Percentiles rank a stretch among this genome's conserved stretches.
These are phyloP conservation scores for Phaeosphaeria sp. DNA, from an alignment of 2,329 filamentous ascomycete species.

Conservation along the genomic window DNA sequence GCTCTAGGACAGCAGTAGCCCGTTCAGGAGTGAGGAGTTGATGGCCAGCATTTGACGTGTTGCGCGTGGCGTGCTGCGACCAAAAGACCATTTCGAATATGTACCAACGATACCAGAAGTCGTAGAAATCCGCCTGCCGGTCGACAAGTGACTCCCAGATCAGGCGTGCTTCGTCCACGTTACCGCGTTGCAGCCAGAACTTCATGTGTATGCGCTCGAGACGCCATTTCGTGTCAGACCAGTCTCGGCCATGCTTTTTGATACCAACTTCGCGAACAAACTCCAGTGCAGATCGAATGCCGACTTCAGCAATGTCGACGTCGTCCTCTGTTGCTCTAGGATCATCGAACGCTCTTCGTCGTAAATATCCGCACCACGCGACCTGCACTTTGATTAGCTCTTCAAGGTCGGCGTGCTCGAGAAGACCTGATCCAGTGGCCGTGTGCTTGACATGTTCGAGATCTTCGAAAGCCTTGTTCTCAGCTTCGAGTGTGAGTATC, in stretches of 20 bases:
- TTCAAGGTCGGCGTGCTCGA: conserved; percentile 85
- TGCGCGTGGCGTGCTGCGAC: conserved; percentile 62
- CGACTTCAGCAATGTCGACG: conserved; percentile 87
- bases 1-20: conserved; percentile 77
- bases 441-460: conserved; percentile 91
- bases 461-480: conserved; percentile 75
- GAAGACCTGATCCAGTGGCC: conserved; percentile 82
- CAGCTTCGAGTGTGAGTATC: conserved; percentile 82
- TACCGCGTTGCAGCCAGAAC: conserved; percentile 83
- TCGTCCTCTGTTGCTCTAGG: conserved; percentile 75
- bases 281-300: conserved; percentile 83
- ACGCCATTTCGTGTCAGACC: conserved; percentile 83
- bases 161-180: conserved; percentile 75
- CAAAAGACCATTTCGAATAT: conserved; percentile 85
- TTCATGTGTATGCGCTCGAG: conserved; percentile 92
- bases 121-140: conserved; percentile 77
- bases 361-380: conserved; percentile 93
- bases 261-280: conserved; percentile 80
- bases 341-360: conserved; percentile 79
- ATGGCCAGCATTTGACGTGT: conserved; percentile 57
- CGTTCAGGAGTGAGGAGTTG: conserved; percentile 65
- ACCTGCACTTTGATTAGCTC: conserved; percentile 90
- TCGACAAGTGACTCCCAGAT: conserved; percentile 76
- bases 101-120: conserved; percentile 95
- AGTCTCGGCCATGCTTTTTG: conserved; percentile 76